These are phyloP conservation scores for Phytophthora kernoviae DNA, from an alignment of 352 stramenopile species.

Conservation along the genomic window DNA sequence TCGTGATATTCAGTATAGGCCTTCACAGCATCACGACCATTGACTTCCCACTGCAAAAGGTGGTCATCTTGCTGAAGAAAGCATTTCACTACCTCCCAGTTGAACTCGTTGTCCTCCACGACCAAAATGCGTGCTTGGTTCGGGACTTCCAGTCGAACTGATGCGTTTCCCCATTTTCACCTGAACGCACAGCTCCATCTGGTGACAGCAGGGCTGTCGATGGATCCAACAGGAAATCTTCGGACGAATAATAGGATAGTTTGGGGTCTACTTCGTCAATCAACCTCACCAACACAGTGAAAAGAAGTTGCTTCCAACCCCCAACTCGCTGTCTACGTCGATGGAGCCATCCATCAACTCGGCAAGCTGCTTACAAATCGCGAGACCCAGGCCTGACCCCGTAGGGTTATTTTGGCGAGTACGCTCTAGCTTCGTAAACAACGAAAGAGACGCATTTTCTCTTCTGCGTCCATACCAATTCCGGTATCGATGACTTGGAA, in stretches of 20 bases:
- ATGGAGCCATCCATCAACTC: conserved; percentile 87
- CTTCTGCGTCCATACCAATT: conserved; percentile 74
- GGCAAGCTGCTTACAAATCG: conserved; percentile 86
- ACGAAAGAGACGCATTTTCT: conserved; percentile 73
- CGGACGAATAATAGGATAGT: conserved; percentile 43
- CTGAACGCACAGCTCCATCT: conserved; percentile 14
- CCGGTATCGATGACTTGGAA: conserved; percentile 87
- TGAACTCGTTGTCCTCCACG: conserved; percentile 76
- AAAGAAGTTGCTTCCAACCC: conserved; percentile 81
- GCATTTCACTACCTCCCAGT: conserved; percentile 75
- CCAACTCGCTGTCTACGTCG: conserved; percentile 76
- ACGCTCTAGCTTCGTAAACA: conserved; percentile 80
- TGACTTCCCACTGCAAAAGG: conserved; percentile 64
- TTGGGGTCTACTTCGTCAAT: conserved; percentile 49
- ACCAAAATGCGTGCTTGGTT: conserved; percentile 63
- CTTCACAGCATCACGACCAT: conserved; percentile 59
- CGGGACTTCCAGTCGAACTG: conserved; percentile 26
- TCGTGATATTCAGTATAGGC: conserved; percentile 49
- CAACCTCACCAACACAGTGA: conserved; percentile 68
- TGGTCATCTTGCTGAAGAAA: conserved; percentile 72
- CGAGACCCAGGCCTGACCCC: conserved; percentile 77
- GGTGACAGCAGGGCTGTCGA: conserved; percentile 23
- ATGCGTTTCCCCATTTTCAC: conserved; percentile 40
- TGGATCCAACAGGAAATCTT: conserved; percentile 48
- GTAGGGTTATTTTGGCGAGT: conserved; percentile 84